A percentile compares a stretch with the other conserved stretches of the same genome.
Evolutionary conservation across 768 basidiomycete genomes (phyloP).

Genomic region (Rhodotorula paludigena): DNA sequence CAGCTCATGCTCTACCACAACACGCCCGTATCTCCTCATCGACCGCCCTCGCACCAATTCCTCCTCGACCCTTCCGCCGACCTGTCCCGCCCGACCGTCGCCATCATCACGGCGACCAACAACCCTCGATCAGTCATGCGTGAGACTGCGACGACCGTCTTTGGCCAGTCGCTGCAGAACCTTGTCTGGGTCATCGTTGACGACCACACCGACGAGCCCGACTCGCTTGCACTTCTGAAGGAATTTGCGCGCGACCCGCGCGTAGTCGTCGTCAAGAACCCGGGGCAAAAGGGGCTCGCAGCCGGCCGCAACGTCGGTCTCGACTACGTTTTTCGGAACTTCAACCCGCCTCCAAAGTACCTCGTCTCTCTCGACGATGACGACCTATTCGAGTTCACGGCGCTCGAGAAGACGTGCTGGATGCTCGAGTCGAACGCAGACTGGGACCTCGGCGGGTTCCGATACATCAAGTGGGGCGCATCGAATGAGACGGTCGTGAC

Average conservation of each 20-base stretch:
- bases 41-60: slow-evolving; percentile 35
- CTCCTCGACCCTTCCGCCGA: slow-evolving; percentile 26
- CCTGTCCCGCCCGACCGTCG: slow-evolving; percentile 26
- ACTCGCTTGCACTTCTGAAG: slow-evolving; percentile 2
- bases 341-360: slow-evolving; percentile 22
- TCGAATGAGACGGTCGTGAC: slow-evolving; percentile 37
- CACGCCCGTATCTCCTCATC: slow-evolving; percentile 19
- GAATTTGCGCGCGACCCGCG: slow-evolving; percentile 22
- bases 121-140: slow-evolving; percentile 32
- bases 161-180: slow-evolving; percentile 37
- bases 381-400: slow-evolving; percentile 41
- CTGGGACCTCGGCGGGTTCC: slow-evolving; percentile 36
- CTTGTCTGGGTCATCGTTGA: slow-evolving; percentile 40
- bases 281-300: slow-evolving; percentile 16
- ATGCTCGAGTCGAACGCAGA: slow-evolving; percentile 37
- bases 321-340: slow-evolving; percentile 11
- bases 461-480: slow-evolving; percentile 39
- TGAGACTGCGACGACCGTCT: slow-evolving; percentile 32
- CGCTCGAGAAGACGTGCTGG: slow-evolving; percentile 39
- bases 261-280: slow-evolving; percentile 25
- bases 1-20: slow-evolving; percentile 34
- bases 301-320: slow-evolving; percentile 32
- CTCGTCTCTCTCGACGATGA: slow-evolving; percentile 36
- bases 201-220: slow-evolving; percentile 30
- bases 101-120: slow-evolving; percentile 40